Evolutionary conservation across 352 stramenopile species (phyloP), one percentile per base, ranked within the genome.

Genomic region (Phytophthora lateralis): DNA sequence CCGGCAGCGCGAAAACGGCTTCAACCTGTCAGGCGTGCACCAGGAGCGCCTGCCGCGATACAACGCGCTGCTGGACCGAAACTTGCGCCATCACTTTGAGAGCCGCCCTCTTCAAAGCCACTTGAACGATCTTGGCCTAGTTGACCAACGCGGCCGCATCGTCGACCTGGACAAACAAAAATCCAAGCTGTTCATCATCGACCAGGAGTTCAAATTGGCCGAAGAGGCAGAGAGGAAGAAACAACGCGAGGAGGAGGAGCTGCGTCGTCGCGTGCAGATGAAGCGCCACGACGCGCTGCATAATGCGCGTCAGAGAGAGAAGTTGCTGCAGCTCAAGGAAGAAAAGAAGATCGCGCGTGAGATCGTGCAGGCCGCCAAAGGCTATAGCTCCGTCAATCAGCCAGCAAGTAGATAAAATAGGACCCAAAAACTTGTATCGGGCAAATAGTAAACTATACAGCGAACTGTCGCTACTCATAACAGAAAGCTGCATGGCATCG

Each of bases 11-110:
- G 81, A 91, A 44, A 78, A 21, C 34, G 76, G 76, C 29, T 93
- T 93, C 50, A 82, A 77, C 24, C 69, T 87, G 27, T 76, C 69
- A 17, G 76, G 76, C 6, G 73, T 82, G 17, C 80, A 90, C 49
- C 82, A 89, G 29, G 78, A 90, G 50, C 90, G 83, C 17, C 60
- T 96, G 7, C 76, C 76, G 2, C 60, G 85, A 46, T 97, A 97
- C 78, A 97, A 96, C 47, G 87, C 90, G n/a, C 76, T 97, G 12
- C 63, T 91, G 39, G 91, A 97, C 61, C 73, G 75, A 15, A 97
- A 97, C 58, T 75, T 97, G 73, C 84, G 89, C 4, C 87, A 97
- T 55, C 94, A 93, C 55, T 97, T 97, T 43, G 87, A 97, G 55
- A 95, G 74, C 47, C 83, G 75, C 1, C 71, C 66, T 6, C 73